These are phyloP conservation scores for Populus nigra DNA, from an alignment of 345 rosid genomes.

Conservation along the genomic window DNA sequence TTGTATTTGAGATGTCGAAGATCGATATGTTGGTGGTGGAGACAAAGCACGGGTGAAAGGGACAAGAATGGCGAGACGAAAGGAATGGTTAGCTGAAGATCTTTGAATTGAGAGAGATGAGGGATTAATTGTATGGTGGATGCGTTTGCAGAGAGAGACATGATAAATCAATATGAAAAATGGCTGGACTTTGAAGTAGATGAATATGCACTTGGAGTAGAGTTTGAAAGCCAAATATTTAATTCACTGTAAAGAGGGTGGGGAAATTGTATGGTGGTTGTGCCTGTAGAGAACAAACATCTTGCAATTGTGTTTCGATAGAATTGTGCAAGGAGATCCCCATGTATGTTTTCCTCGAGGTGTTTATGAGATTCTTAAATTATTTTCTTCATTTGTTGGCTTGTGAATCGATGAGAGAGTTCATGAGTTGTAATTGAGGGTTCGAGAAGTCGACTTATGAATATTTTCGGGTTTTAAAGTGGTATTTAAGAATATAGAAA, in stretches of 20 bases:
- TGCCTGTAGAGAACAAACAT: background rate
- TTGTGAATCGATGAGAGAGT: conserved; percentile 1
- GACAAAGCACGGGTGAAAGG: conserved; percentile 53
- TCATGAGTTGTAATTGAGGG: conserved; percentile 1
- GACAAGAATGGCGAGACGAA: conserved; percentile 44
- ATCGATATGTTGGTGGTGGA: conserved; percentile 48
- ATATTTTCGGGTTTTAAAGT: no score
- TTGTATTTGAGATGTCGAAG: conserved; percentile 52
- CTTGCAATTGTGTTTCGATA: background rate
- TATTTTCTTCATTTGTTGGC: conserved; percentile 8
- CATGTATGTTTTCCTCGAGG: background rate
- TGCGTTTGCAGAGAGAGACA: conserved; percentile 85
- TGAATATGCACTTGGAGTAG: conserved; percentile 53
- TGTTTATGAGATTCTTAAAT: background rate
- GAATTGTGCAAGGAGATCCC: background rate
- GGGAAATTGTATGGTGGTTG: background rate
- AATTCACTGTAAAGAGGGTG: conserved; percentile 5
- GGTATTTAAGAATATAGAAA: no score
- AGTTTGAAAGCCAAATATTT: conserved; percentile 55
- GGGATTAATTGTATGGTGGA: conserved; percentile 72
- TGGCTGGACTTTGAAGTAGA: conserved; percentile 79
- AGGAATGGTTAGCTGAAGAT: conserved; percentile 68
- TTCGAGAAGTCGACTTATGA: background rate
- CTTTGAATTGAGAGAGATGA: conserved; percentile 53
- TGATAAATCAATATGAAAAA: conserved; percentile 73